Conservation (phyloP, 257 asterid species). For the Echium plantagineum region DNA sequence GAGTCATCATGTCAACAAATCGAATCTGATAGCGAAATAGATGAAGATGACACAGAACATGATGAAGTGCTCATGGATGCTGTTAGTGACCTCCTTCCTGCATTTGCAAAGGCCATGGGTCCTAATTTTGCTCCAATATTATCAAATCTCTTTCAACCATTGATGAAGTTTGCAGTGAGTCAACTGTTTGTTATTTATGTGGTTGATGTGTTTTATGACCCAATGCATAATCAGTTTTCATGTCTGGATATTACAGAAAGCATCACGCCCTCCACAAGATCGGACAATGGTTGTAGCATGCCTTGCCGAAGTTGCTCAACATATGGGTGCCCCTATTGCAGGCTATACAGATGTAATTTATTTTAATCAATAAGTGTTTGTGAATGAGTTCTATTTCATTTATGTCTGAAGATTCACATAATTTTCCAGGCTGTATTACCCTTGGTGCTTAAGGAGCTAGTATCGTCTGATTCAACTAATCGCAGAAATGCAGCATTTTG, state of each 20-base stretch:
- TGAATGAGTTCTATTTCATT: conserved; percentile 3
- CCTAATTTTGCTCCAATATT: conserved; percentile 77
- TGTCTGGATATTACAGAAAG: conserved; percentile 44
- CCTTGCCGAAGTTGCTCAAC: conserved; percentile 98
- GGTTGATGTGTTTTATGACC: neutral
- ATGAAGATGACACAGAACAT: conserved; percentile 78
- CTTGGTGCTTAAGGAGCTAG: conserved; percentile 85
- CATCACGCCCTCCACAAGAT: conserved; percentile 79
- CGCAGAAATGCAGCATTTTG: conserved; percentile 98
- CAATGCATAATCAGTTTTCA: neutral
- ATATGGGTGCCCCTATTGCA: conserved; percentile 94
- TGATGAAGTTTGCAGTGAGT: conserved; percentile 89
- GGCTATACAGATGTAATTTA: conserved; percentile 66
- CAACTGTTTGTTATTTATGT: conserved; percentile 12
- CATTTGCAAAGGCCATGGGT: conserved; percentile 89
- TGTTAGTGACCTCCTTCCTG: conserved; percentile 96
- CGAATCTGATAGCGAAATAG: conserved; percentile 72
- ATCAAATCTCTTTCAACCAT: conserved; percentile 62
- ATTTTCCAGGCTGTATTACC: conserved; percentile 70
- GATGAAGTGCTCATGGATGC: conserved; percentile 99
- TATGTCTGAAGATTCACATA: conserved; percentile 8
- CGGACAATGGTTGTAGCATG: conserved; percentile 98
- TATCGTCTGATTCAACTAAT: conserved; percentile 70
- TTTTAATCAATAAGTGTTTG: neutral
- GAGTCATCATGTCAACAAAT: conserved; percentile 74